Base-by-base conservation (phyloP, 345 rosid genomes). In the Rubroshorea leprosula region DNA sequence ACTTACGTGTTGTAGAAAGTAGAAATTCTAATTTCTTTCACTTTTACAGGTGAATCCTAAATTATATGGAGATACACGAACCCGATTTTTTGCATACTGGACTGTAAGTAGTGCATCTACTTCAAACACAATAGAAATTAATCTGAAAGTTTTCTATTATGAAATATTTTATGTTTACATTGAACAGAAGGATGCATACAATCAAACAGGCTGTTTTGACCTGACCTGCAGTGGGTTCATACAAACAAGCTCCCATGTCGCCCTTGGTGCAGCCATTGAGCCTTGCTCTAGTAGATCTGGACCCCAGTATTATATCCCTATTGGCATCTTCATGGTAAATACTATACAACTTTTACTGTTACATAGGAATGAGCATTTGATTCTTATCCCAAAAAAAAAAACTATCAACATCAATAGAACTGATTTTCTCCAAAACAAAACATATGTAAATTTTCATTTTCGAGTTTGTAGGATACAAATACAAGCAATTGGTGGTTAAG, bases 401-500 rank as follows among this genome's bases (percentile, higher is more conserved):
- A 29, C 9, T 29, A 29, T 9, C 5, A 29, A 29, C 4, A 9
- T 9, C 4, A 29, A 29, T 29, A 4, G 4, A 29, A 4, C 35
- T 3, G 35, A n/a, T n/a, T 29, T 29, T 29, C 9, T 29, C 35
- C 35, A 3, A 29, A 3, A 29, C 9, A 29, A 29, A 29, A 4
- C 35, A 3, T 29, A 4, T 29, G 9, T 9, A 29, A 29, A 29
- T 3, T 29, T 9, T 29, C 35, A 29, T 6, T 1, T 41, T 19
- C 25, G 54, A 55, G 18, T 63, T 64, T 53, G 0, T 49, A 80
- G 88, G 92, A 82, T 68, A 62, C 74, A 15, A 9, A 55, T 8
- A 60, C 53, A 14, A 22, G 54, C 19, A 74, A 85, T 58, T 85
- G 87, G 85, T 82, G 83, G 87, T 49, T 85, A 15, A 41, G 11